Evolutionary conservation across 2,329 filamentous ascomycete genomes (phyloP).

Genomic region (Trichoderma sp.): DNA sequence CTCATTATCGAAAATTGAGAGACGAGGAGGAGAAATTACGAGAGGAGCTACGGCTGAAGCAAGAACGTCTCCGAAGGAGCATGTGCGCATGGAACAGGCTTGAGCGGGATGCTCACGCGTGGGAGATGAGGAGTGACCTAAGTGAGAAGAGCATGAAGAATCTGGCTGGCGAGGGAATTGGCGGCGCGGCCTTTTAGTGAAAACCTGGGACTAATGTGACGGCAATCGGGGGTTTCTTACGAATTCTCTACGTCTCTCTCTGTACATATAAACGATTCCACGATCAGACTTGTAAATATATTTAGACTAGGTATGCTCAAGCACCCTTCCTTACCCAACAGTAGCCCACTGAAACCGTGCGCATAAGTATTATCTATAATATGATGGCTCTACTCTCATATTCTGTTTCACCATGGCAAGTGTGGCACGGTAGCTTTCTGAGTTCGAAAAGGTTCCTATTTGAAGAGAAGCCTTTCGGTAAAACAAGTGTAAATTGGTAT

Average conservation of each 20-base stretch:
- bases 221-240: background rate
- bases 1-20: conserved; percentile 51
- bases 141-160: conserved; percentile 57
- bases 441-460: background rate
- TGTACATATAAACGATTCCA: background rate
- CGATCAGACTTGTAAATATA: background rate
- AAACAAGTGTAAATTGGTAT: background rate
- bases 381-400: background rate
- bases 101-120: conserved; percentile 52
- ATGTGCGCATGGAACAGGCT: conserved; percentile 53
- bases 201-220: background rate
- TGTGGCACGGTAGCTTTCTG: background rate
- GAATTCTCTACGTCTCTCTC: background rate
- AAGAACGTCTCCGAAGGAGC: conserved; percentile 53
- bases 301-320: background rate
- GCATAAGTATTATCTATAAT: background rate
- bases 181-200: conserved; percentile 52
- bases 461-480: background rate
- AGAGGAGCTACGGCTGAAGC: conserved; percentile 50
- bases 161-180: conserved; percentile 53
- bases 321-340: background rate
- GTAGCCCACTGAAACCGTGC: background rate
- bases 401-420: background rate
- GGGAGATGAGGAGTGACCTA: conserved; percentile 55
- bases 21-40: conserved; percentile 59